Conservation (phyloP, 2,329 filamentous ascomycete genomes). For the Colletotrichum euphorbiae region DNA sequence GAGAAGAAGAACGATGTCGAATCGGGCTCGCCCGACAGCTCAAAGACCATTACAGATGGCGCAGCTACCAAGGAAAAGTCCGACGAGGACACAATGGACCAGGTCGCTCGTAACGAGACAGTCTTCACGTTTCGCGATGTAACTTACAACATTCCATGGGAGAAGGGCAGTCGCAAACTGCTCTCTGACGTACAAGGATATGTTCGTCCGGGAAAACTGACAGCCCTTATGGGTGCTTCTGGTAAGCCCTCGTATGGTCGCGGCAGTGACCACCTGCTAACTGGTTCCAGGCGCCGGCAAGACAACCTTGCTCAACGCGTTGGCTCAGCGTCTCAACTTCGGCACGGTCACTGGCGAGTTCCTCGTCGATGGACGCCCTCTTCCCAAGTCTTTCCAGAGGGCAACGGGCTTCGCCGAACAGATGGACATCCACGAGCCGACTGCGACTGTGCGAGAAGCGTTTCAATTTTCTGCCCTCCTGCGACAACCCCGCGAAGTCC, state of each 20-base stretch:
- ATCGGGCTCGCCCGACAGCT: conserved; percentile 54
- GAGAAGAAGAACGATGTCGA: conserved; percentile 65
- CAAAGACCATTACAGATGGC: conserved; percentile 68
- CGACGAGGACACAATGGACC: conserved; percentile 52
- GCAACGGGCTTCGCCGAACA: conserved; percentile 79
- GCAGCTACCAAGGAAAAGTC: conserved; percentile 40
- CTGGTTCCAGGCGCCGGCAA: conserved; percentile 66
- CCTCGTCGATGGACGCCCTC: conserved; percentile 78
- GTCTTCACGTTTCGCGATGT: conserved; percentile 66
- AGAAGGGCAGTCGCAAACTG: conserved; percentile 74
- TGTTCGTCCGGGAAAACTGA: conserved; percentile 84
- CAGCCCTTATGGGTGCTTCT: conserved; percentile 78
- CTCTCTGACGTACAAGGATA: conserved; percentile 85
- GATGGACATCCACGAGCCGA: conserved; percentile 75
- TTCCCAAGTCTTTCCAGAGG: conserved; percentile 81
- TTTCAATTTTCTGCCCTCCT: conserved; percentile 74
- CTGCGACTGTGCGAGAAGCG: conserved; percentile 74
- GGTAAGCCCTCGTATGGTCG: conserved; percentile 45
- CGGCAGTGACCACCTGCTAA: neutral
- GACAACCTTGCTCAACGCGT: conserved; percentile 78
- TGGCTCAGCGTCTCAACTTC: conserved; percentile 81
- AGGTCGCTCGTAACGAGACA: conserved; percentile 71
- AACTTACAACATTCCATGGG: conserved; percentile 63
- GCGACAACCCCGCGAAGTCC: conserved; percentile 68
- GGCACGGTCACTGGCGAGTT: conserved; percentile 83